A percentile compares a stretch with the other conserved stretches of the same genome.
These are phyloP conservation scores for Rhizopogon roseolus DNA, from an alignment of 768 basidiomycete species.

Conservation along the genomic window DNA sequence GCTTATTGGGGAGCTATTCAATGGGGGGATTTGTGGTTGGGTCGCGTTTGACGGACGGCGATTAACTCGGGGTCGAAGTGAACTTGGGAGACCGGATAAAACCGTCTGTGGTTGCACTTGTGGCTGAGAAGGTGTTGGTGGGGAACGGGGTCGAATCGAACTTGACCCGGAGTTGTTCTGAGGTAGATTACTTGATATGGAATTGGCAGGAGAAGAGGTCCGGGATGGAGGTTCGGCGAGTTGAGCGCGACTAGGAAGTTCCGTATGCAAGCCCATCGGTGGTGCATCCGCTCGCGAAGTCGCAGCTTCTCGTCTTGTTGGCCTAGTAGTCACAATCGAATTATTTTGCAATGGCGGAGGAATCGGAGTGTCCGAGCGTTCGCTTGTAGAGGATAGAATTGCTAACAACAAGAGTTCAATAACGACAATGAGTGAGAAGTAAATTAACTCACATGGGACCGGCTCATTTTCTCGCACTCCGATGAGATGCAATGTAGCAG, in stretches of 20 bases:
- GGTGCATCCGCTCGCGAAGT: slow-evolving; percentile 3
- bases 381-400: slow-evolving; percentile 13
- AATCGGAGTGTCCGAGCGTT: slow-evolving; percentile 8
- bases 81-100: slow-evolving; percentile 19
- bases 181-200: slow-evolving; percentile 15
- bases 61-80: slow-evolving; percentile 29
- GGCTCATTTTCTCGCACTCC: slow-evolving; percentile 46
- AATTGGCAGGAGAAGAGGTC: slow-evolving; percentile 36
- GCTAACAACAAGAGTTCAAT: slow-evolving; percentile 4
- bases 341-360: slow-evolving; percentile 13
- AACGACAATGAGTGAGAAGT: neutral
- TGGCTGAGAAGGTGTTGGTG: slow-evolving; percentile 19
- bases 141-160: slow-evolving; percentile 9
- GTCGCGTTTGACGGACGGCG: slow-evolving; percentile 44
- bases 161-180: slow-evolving; percentile 19
- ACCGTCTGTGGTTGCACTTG: slow-evolving; percentile 14
- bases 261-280: slow-evolving; percentile 1
- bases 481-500: slow-evolving; percentile 48
- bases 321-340: neutral
- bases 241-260: slow-evolving; percentile 19
- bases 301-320: slow-evolving; percentile 1
- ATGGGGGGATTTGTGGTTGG: slow-evolving; percentile 21
- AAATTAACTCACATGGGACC: slow-evolving; percentile 26
- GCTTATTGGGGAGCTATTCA: slow-evolving; percentile 19
- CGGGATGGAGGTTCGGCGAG: slow-evolving; percentile 27